Base-by-base conservation (phyloP, 2,329 filamentous ascomycete genomes). In the Penicillium sp. region DNA sequence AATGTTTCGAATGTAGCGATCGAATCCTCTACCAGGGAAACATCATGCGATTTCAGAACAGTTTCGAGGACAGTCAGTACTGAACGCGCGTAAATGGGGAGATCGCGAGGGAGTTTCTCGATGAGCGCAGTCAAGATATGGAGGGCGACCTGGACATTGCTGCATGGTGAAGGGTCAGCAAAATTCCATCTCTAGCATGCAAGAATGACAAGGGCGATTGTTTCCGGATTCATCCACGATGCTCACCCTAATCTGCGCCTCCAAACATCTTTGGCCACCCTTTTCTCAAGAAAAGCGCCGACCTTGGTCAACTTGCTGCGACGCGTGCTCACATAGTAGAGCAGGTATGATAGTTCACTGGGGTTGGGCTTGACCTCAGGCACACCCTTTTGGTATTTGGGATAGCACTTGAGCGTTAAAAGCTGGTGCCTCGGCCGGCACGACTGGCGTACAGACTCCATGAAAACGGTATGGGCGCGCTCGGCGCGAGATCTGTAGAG, bases 221-320 rank as follows among this genome's bases (percentile, higher is more conserved):
- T 23, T 7, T 39, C 16, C 33, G 33, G 23, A 15, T 36, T 31
- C 26, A 24, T 18, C 31, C 28, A 46, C n/a, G 48, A 43, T n/a
- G 77, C 82, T 66, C 78, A 95, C 88, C 92, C 92, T 68, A 94
- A 89, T 67, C 90, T 86, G 72, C 85, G 83, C 68, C 89, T 88
- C 85, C 88, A 95, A 61, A 96, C 90, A 78, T 99, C 94, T 67
- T 85, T 87, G 56, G 89, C 89, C 21, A 90, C 94, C 78, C 93
- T 90, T 79, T 93, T 95, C 77, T 97, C 92, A 60, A 99, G 81
- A 70, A 96, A 99, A 64, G 85, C 86, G 72, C 90, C 91, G 62
- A 99, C 92, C 76, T 99, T 99, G 68, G 94, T 90, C 64, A 97
- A 85, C 81, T 97, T 99, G 74, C 89, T 93, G 60, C 90, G 86